Percentiles rank a stretch among this genome's conserved stretches.
These are phyloP conservation scores for Westerdykella ornata DNA, from an alignment of 2,329 filamentous ascomycete genomes.

Conservation along the genomic window DNA sequence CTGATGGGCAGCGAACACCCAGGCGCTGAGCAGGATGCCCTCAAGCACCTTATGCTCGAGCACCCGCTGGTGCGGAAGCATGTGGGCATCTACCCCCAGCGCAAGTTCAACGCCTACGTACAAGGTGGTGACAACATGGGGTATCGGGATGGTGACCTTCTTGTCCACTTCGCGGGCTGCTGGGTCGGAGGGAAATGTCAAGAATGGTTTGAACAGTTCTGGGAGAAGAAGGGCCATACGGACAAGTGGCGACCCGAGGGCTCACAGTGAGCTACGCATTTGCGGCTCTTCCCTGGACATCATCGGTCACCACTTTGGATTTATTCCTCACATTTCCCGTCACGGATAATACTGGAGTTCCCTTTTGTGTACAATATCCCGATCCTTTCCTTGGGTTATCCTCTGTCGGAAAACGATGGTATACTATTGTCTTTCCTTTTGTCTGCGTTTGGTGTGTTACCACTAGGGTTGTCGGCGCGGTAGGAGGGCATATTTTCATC, in stretches of 20 bases:
- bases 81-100: constrained; percentile 33
- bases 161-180: constrained; percentile 39
- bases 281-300: no score
- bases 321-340: no score
- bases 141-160: constrained; percentile 36
- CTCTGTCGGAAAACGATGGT: no score
- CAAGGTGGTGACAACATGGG: constrained; percentile 34
- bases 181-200: constrained; percentile 34
- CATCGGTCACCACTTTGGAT: no score
- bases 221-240: constrained; percentile 24
- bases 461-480: no score
- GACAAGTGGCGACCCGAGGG: constrained; percentile 17
- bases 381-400: no score
- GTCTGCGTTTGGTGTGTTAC: no score
- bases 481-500: no score
- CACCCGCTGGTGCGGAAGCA: constrained; percentile 36
- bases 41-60: constrained; percentile 32
- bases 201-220: constrained; percentile 34
- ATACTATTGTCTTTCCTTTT: no score
- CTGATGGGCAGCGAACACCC: constrained; percentile 31
- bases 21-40: constrained; percentile 33
- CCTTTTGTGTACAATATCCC: no score
- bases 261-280: no score
- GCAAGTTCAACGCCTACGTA: constrained; percentile 36
- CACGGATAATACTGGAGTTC: no score